These are phyloP conservation scores for Trichodelitschia bisporula DNA, from an alignment of 495 filamentous ascomycete species.

Conservation along the genomic window DNA sequence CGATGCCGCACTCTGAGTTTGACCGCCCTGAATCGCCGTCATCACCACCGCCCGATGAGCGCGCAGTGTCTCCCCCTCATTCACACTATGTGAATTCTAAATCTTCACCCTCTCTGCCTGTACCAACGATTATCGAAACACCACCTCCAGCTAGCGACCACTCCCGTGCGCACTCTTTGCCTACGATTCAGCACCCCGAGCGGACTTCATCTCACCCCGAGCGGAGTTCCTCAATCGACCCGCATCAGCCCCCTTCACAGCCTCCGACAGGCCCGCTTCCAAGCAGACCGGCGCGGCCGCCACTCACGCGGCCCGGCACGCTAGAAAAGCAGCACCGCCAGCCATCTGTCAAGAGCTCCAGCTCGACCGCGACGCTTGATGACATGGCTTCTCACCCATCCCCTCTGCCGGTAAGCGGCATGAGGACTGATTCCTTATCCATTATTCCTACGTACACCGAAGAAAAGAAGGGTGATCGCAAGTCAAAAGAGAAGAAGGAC, in stretches of 20 bases:
- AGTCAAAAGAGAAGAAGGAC: neutral
- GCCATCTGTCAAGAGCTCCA: no score
- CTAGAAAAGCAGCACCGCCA: no score
- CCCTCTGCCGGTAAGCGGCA: constrained; percentile 42
- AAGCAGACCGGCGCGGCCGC: neutral
- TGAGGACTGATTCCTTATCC: constrained; percentile 52
- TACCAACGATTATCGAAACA: constrained; percentile 18
- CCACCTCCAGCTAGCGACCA: constrained; percentile 8
- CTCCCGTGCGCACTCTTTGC: no score
- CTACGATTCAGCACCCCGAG: constrained; percentile 13
- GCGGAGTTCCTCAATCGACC: neutral
- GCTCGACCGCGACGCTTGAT: constrained; percentile 17
- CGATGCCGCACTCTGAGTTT: constrained; percentile 1
- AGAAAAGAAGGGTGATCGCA: constrained; percentile 20
- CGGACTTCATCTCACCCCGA: constrained; percentile 13
- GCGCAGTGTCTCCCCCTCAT: constrained; percentile 13
- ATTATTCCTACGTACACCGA: constrained; percentile 60
- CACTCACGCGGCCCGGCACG: neutral
- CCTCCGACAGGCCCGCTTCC: neutral
- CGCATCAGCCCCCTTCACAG: neutral
- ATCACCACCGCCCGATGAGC: constrained; percentile 2
- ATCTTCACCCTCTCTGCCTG: constrained; percentile 9
- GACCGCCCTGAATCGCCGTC: neutral
- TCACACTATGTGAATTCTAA: constrained; percentile 19
- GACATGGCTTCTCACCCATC: constrained; percentile 39